Percentiles rank a stretch among this genome's conserved stretches.
Evolutionary conservation across 305 asterid genomes (phyloP).

Genomic region (Andrographis paniculata): DNA sequence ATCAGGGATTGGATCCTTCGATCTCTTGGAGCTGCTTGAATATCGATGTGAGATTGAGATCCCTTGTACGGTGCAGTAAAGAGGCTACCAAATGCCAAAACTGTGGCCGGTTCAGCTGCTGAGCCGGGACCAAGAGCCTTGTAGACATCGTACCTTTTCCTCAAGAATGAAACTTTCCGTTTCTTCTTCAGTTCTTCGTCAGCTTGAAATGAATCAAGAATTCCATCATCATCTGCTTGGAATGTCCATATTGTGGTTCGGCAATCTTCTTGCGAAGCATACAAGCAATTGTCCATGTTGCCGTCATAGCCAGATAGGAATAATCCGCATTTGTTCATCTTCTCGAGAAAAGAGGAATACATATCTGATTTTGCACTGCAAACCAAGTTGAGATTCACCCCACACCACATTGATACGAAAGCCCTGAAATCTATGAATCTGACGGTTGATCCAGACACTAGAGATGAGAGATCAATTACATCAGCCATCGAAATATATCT

Average conservation of each 20-base stretch:
- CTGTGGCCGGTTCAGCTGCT: slow-evolving; percentile 47
- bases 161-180: slow-evolving; percentile 48
- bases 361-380: slow-evolving; percentile 30
- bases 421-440: slow-evolving; percentile 65
- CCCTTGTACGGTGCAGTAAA: slow-evolving; percentile 74
- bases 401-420: slow-evolving; percentile 65
- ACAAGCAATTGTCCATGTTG: slow-evolving; percentile 40
- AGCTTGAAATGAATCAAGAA: slow-evolving; percentile 80
- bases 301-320: slow-evolving; percentile 55
- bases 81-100: slow-evolving; percentile 77
- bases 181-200: slow-evolving; percentile 74
- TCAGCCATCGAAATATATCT: slow-evolving; percentile 85
- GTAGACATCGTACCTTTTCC: slow-evolving; percentile 67
- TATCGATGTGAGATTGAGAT: slow-evolving; percentile 75
- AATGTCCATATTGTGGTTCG: slow-evolving; percentile 83
- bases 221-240: slow-evolving; percentile 45
- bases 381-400: slow-evolving; percentile 36
- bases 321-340: slow-evolving; percentile 57
- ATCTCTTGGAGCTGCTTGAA: slow-evolving; percentile 52
- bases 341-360: slow-evolving; percentile 27
- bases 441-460: slow-evolving; percentile 40
- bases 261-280: slow-evolving; percentile 71
- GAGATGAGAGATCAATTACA: slow-evolving; percentile 55
- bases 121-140: slow-evolving; percentile 69
- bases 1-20: slow-evolving; percentile 46